Conservation (phyloP, 1,284 basidiomycete species). For the Boletellus sp. region DNA sequence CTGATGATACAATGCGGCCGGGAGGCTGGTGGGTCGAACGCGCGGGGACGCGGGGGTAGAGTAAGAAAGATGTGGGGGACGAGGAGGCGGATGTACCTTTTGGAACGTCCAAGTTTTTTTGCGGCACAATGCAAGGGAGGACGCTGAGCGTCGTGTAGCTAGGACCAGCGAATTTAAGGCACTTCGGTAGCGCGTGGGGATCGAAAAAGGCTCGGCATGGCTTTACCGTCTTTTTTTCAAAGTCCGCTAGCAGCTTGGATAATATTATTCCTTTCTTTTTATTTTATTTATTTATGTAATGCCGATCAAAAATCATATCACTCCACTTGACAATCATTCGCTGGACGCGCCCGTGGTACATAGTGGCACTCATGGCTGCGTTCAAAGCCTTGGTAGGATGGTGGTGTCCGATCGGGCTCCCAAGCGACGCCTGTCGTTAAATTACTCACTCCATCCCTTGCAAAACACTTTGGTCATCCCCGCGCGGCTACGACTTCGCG, state of each 20-base stretch:
- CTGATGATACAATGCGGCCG: slow-evolving; percentile 71
- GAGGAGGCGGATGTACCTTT: slow-evolving; percentile 28
- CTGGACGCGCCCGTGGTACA: not conserved
- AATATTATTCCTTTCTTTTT: slow-evolving; percentile 15
- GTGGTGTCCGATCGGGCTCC: slow-evolving; percentile 10
- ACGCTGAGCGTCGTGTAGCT: slow-evolving; percentile 35
- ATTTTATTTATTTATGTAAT: slow-evolving; percentile 18
- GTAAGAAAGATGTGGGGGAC: slow-evolving; percentile 7
- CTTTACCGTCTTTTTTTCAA: slow-evolving; percentile 47
- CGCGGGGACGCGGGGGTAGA: slow-evolving; percentile 12
- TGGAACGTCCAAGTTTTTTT: slow-evolving; percentile 43
- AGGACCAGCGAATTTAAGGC: slow-evolving; percentile 37
- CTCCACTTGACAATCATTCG: not conserved
- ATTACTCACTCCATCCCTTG: slow-evolving; percentile 25
- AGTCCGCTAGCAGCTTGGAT: slow-evolving; percentile 31
- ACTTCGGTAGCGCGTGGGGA: slow-evolving; percentile 42
- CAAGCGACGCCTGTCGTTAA: slow-evolving; percentile 16
- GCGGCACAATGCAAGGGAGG: slow-evolving; percentile 36
- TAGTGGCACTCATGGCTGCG: slow-evolving; percentile 2
- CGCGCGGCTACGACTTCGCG: slow-evolving; percentile 4
- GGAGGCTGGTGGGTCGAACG: slow-evolving; percentile 31
- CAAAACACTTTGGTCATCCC: slow-evolving; percentile 20
- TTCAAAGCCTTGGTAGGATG: too few species aligned
- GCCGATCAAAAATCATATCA: slow-evolving; percentile 11
- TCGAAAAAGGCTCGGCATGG: slow-evolving; percentile 49